Percentiles rank a stretch among this genome's conserved stretches.
Conservation (phyloP, 345 rosid genomes). For the Acer saccharum region DNA sequence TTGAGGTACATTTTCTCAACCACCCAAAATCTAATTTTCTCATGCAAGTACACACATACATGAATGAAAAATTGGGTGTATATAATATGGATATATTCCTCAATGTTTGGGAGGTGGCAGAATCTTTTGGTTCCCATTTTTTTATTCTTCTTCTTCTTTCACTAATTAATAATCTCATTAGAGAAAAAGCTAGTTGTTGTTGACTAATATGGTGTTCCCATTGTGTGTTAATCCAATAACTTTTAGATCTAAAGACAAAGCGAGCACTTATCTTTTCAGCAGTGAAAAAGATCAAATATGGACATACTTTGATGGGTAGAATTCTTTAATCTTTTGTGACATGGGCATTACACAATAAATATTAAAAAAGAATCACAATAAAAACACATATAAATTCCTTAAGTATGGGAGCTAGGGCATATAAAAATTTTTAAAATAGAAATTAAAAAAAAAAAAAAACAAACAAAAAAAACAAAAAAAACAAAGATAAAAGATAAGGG, state of each 20-base stretch:
- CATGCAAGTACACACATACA: background rate
- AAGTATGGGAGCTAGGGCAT: conserved; percentile 43
- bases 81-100: background rate
- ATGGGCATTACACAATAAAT: conserved; percentile 18
- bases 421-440: too few relatives aligned
- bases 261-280: conserved; percentile 14
- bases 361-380: background rate
- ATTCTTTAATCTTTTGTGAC: conserved; percentile 29
- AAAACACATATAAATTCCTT: conserved; percentile 21
- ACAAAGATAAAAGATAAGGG: background rate
- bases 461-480: too few relatives aligned
- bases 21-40: background rate
- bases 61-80: background rate
- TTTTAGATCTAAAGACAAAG: conserved; percentile 35
- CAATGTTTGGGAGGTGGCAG: background rate
- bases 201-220: conserved; percentile 1
- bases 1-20: background rate
- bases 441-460: too few relatives aligned
- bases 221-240: background rate
- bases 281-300: conserved; percentile 23
- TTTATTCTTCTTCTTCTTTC: background rate
- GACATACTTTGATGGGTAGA: conserved; percentile 53
- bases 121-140: background rate
- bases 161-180: conserved; percentile 13
- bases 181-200: background rate